Evolutionary conservation across 208 protist species (phyloP).

Genomic region (Trypanosoma boissoni): DNA sequence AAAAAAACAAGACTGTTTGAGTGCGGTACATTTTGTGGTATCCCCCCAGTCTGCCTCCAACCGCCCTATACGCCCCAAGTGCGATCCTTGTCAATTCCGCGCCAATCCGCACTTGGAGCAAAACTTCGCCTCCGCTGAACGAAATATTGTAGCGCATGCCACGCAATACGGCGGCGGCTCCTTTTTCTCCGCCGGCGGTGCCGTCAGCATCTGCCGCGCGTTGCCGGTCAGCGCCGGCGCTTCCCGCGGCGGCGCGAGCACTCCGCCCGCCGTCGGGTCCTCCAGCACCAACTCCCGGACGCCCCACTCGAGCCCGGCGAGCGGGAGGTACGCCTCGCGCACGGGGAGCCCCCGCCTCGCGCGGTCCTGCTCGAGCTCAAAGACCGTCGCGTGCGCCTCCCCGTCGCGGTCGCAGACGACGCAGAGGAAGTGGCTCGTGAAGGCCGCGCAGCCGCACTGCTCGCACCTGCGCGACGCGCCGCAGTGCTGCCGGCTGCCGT

Average conservation of each 20-base stretch:
- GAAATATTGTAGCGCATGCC: slow-evolving; percentile 51
- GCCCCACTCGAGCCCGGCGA: slow-evolving; percentile 59
- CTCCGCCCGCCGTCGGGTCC: slow-evolving; percentile 44
- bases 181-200: not conserved
- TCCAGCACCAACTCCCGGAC: slow-evolving; percentile 60
- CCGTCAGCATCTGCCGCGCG: slow-evolving; percentile 5
- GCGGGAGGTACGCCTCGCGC: slow-evolving; percentile 62
- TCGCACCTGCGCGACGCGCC: slow-evolving; percentile 27
- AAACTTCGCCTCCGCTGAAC: slow-evolving; percentile 41
- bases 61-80: too few species aligned
- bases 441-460: slow-evolving; percentile 49
- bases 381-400: slow-evolving; percentile 82
- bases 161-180: slow-evolving; percentile 31
- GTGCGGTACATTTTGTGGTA: too few species aligned
- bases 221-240: not conserved
- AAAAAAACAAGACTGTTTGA: slow-evolving; percentile 24
- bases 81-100: too few species aligned
- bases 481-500: slow-evolving; percentile 60
- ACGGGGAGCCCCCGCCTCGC: slow-evolving; percentile 39
- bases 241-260: not conserved
- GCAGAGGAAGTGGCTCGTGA: slow-evolving; percentile 67
- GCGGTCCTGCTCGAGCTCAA: slow-evolving; percentile 69
- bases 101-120: slow-evolving; percentile 55
- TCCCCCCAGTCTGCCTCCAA: too few species aligned
- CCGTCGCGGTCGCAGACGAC: slow-evolving; percentile 79